Conservation (phyloP, 2,329 filamentous ascomycete genomes). For the Mycosphaerelloides madeirae region DNA sequence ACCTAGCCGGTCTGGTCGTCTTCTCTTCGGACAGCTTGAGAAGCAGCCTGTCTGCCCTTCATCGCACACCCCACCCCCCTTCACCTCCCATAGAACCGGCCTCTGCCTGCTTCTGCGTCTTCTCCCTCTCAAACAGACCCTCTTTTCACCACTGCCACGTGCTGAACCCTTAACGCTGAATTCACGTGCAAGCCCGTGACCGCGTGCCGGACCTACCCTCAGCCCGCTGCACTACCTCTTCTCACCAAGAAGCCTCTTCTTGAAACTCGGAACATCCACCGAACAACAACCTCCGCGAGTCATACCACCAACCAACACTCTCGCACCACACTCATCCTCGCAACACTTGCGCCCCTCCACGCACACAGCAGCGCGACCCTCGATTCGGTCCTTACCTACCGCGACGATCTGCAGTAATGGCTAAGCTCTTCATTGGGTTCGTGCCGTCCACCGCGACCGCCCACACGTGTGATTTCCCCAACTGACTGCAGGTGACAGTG, state of each 20-base stretch:
- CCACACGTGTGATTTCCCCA: background rate
- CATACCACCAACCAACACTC: slow-evolving; percentile 9
- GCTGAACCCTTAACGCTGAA: background rate
- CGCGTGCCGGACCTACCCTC: too few species aligned
- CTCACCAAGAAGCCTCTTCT: too few species aligned
- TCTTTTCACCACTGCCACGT: background rate
- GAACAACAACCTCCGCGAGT: slow-evolving; percentile 9
- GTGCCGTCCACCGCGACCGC: slow-evolving; percentile 30
- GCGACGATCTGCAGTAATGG: slow-evolving; percentile 62
- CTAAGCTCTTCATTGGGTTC: slow-evolving; percentile 93
- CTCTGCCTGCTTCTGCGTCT: slow-evolving; percentile 5
- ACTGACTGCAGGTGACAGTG: slow-evolving; percentile 51
- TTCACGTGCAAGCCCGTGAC: too few species aligned
- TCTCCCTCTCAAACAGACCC: background rate
- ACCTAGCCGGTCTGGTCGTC: too few species aligned
- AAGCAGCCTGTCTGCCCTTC: background rate
- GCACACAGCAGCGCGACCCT: slow-evolving; percentile 9
- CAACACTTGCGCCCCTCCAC: too few species aligned
- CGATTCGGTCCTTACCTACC: slow-evolving; percentile 30
- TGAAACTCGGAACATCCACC: too few species aligned
- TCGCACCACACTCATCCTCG: slow-evolving; percentile 3
- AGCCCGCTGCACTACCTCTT: too few species aligned
- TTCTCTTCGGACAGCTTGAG: too few species aligned
- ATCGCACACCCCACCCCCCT: slow-evolving; percentile 1
- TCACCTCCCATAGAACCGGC: slow-evolving; percentile 3